Percentiles rank a stretch among this genome's conserved stretches.
These are phyloP conservation scores for Pseudocercospora cruenta DNA, from an alignment of 2,329 filamentous ascomycete genomes.

Conservation along the genomic window DNA sequence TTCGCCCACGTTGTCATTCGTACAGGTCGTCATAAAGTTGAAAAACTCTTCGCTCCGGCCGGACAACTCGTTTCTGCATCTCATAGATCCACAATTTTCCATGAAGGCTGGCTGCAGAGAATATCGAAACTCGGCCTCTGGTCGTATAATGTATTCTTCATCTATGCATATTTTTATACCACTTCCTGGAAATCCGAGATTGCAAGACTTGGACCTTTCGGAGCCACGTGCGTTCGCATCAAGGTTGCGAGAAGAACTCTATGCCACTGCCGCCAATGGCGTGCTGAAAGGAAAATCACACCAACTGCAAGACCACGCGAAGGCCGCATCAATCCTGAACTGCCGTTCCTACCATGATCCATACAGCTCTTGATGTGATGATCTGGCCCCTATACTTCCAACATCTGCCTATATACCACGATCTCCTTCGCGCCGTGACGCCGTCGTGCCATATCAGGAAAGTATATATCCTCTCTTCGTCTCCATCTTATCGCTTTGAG, in stretches of 20 bases:
- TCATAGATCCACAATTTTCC: not conserved
- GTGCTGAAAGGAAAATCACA: conserved; percentile 3
- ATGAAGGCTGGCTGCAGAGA: not conserved
- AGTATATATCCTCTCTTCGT: not conserved
- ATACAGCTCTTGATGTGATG: not conserved
- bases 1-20: not conserved
- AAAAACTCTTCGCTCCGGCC: not conserved
- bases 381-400: not conserved
- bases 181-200: not conserved
- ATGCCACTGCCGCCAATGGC: conserved; percentile 1
- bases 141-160: not conserved
- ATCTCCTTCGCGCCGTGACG: not conserved
- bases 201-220: conserved; percentile 6
- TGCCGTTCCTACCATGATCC: not conserved
- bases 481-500: not conserved
- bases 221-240: conserved; percentile 7
- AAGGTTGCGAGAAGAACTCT: not conserved
- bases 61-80: not conserved
- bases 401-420: not conserved
- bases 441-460: not conserved
- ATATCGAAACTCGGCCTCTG: not conserved
- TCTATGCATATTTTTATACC: conserved; percentile 1
- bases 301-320: conserved; percentile 4
- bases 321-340: not conserved
- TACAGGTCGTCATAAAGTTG: not conserved